A percentile compares a stretch with the other conserved stretches of the same genome.
phyloP scores from a whole-genome alignment of 306 rosid genomes.

The Vicia villosa region DNA sequence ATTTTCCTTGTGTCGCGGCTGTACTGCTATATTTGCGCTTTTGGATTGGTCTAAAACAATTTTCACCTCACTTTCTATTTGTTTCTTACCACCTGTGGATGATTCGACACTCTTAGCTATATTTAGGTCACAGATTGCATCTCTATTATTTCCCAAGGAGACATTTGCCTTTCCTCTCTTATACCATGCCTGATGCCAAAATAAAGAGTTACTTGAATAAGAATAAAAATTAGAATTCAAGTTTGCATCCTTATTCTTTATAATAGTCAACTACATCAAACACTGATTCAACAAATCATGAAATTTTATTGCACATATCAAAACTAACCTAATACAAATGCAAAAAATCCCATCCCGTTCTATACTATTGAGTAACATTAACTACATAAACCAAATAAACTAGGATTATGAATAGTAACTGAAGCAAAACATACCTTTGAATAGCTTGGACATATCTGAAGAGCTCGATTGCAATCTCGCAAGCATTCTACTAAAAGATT shows the following conservation, averaged over 20 bases:
- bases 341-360: too few relatives aligned
- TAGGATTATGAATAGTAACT: slow-evolving; percentile 1
- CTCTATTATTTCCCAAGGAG: slow-evolving; percentile 58
- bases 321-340: neutral
- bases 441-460: slow-evolving; percentile 70
- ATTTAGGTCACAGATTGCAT: slow-evolving; percentile 66
- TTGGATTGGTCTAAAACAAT: slow-evolving; percentile 45
- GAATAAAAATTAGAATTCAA: slow-evolving; percentile 24
- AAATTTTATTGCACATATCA: neutral
- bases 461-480: slow-evolving; percentile 74
- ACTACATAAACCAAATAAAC: slow-evolving; percentile 8
- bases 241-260: slow-evolving; percentile 27
- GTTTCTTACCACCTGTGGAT: slow-evolving; percentile 62
- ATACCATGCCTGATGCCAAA: slow-evolving; percentile 74
- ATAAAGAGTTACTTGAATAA: slow-evolving; percentile 10
- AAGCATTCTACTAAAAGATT: slow-evolving; percentile 61
- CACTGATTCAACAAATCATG: slow-evolving; percentile 7
- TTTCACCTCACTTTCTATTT: slow-evolving; percentile 69
- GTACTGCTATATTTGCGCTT: slow-evolving; percentile 37
- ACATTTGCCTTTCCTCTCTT: slow-evolving; percentile 79
- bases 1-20: slow-evolving; percentile 41
- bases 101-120: slow-evolving; percentile 63
- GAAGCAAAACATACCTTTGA: slow-evolving; percentile 63
- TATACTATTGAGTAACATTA: too few relatives aligned
- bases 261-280: slow-evolving; percentile 7